Base-by-base conservation (phyloP, 768 basidiomycete species). In the Trametes gibbosa region DNA sequence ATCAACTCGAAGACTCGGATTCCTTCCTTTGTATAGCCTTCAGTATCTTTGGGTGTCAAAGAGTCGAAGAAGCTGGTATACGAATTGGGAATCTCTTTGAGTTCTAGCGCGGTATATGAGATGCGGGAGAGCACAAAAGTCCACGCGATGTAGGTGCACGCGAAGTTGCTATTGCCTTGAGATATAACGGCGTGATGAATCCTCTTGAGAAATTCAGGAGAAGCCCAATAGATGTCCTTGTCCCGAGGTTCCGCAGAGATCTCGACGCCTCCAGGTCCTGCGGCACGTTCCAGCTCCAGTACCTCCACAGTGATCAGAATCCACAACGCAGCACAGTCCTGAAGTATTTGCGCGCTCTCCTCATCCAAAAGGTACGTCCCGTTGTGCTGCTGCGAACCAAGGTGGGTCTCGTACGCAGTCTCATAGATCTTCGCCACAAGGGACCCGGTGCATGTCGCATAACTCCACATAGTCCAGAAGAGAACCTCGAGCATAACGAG, bases 401-500 rank as follows among this genome's bases (percentile, higher is more conserved):
- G 79, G 42, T 82, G 77, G 0, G 85, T 84, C 32, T 72, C 71
- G 67, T 87, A 88, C 6, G 86, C 85, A 1, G 84, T 78, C 58
- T 86, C 79, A 69, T 85, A 84, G 37, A 94, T 80, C 53, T 76
- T 74, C 63, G 80, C 77, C 27, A 92, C 85, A 56, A 89, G 67
- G 3, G 80, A 74, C 2, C 87, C 90, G 37, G 77, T 80, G 65
- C 90, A 87, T 0, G 86, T 72, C 12, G 83, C 81, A 57, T 84
- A 86, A 13, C 82, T 84, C 85, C 89, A 95, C 82, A 94, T 87
- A 5, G 85, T 81, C 84, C 91, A 92, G 72, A 97, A 98, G 45
- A 97, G 77, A 34, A 95, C 83, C 64, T 97, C 92, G 49, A 97
- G 75, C 42, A 94, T 69, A 12, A 86, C 84, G 41, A 93, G 75